These are phyloP conservation scores for Sarocladiaceae sp. DNA, from an alignment of 2,329 filamentous ascomycete species.

Conservation along the genomic window DNA sequence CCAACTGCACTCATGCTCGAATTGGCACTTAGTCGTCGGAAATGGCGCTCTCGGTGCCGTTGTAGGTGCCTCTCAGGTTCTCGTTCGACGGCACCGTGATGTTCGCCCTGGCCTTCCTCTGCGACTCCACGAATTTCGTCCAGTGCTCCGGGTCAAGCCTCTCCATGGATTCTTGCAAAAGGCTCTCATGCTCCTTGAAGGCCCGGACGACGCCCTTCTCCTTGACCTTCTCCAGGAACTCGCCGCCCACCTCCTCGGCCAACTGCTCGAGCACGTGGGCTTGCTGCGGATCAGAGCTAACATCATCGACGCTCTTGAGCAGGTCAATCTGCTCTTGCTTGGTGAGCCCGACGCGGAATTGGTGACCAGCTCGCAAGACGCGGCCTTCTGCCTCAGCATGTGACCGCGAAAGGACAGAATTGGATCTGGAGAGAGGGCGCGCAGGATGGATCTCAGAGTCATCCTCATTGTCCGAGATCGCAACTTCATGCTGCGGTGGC, in stretches of 20 bases:
- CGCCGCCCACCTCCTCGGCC: conserved; percentile 56
- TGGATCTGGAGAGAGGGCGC: conserved; percentile 40
- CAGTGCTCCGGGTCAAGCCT: conserved; percentile 62
- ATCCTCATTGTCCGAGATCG: conserved; percentile 37
- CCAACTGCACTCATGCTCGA: background rate
- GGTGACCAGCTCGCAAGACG: conserved; percentile 48
- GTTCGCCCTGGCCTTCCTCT: conserved; percentile 53
- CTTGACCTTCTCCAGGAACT: conserved; percentile 48
- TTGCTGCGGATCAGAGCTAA: conserved; percentile 44
- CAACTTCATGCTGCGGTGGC: conserved; percentile 23
- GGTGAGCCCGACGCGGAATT: conserved; percentile 48
- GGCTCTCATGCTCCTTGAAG: conserved; percentile 51
- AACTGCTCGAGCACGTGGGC: conserved; percentile 51
- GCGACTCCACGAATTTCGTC: conserved; percentile 55
- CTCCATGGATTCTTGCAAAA: conserved; percentile 42
- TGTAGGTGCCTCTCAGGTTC: background rate
- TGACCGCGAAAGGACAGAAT: conserved; percentile 47
- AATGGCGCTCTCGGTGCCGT: conserved; percentile 7
- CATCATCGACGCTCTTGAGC: conserved; percentile 42
- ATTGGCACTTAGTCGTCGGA: conserved; percentile 5
- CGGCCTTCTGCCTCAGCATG: conserved; percentile 53
- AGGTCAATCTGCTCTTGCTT: conserved; percentile 45
- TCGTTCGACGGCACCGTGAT: conserved; percentile 34
- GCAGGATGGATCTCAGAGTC: conserved; percentile 38
- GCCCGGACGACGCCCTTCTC: conserved; percentile 54